A percentile compares a stretch with the other conserved stretches of the same genome.
Evolutionary conservation across 2,329 filamentous ascomycete species (phyloP).

Genomic region (Xylaria sp.): DNA sequence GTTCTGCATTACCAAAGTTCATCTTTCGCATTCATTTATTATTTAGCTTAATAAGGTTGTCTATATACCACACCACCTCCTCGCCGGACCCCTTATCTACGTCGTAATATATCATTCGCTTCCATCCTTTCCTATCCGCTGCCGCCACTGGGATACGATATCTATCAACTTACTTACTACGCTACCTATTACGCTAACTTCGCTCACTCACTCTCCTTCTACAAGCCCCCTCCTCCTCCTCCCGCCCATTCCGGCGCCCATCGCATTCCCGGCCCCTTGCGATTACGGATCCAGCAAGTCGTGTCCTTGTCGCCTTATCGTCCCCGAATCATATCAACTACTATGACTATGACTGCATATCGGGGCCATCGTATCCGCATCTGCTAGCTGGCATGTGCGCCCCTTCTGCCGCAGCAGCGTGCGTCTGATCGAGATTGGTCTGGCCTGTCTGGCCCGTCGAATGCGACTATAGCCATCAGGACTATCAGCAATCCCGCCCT

Average conservation of each 20-base stretch:
- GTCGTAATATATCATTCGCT: too few species aligned
- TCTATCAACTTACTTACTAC: neutral
- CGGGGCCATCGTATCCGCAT: constrained; percentile 41
- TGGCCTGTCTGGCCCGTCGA: constrained; percentile 30
- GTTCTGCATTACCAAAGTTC: too few species aligned
- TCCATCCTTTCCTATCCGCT: too few species aligned
- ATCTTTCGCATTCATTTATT: too few species aligned
- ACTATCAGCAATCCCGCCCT: constrained; percentile 10
- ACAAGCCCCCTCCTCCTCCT: neutral
- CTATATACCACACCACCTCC: too few species aligned
- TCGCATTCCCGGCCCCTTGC: constrained; percentile 1
- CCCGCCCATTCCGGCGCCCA: constrained; percentile 11
- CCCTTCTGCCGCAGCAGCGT: constrained; percentile 33
- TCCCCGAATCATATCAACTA: constrained; percentile 35
- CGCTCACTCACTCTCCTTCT: constrained; percentile 4
- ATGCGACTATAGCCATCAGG: constrained; percentile 42
- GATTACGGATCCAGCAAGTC: constrained; percentile 28
- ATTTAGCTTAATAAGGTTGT: too few species aligned
- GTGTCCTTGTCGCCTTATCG: constrained; percentile 28
- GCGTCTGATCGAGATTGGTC: constrained; percentile 16
- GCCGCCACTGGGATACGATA: too few species aligned
- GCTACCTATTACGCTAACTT: neutral
- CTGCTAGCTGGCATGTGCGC: constrained; percentile 42
- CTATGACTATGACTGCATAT: constrained; percentile 45
- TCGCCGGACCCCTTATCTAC: too few species aligned